Evolutionary conservation across 345 rosid species (phyloP).

Genomic region (Murraya koenigii): DNA sequence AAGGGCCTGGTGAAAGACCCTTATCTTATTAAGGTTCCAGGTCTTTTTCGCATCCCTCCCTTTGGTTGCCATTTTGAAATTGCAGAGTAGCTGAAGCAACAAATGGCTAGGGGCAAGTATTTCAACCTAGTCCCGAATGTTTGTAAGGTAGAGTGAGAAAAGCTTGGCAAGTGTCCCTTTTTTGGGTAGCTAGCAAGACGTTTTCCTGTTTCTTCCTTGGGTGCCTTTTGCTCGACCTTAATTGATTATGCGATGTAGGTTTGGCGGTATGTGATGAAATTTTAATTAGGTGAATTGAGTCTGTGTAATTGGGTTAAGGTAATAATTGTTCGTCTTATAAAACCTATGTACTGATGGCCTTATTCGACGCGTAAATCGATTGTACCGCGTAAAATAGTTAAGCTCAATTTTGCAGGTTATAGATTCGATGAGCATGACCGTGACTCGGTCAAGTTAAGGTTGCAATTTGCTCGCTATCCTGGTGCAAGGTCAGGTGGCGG

Average conservation of each 20-base stretch:
- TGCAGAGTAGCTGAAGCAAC: not conserved
- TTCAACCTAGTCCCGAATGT: not conserved
- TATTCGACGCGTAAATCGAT: conserved; percentile 25
- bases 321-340: conserved; percentile 19
- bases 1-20: conserved; percentile 8
- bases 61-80: not conserved
- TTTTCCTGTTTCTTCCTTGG: not conserved
- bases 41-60: not conserved
- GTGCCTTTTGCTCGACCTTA: not conserved
- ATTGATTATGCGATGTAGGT: conserved; percentile 3
- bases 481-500: conserved; percentile 77
- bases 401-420: conserved; percentile 76
- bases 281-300: conserved; percentile 15
- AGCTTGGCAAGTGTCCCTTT: conserved; percentile 11
- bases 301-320: conserved; percentile 14
- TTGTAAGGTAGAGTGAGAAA: not conserved
- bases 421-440: conserved; percentile 65
- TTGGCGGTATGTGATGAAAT: conserved; percentile 8
- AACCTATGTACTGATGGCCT: conserved; percentile 24
- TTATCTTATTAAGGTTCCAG: conserved; percentile 1
- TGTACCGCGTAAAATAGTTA: conserved; percentile 40
- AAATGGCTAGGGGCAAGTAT: not conserved
- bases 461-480: conserved; percentile 81
- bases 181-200: conserved; percentile 4
- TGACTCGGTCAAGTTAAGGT: conserved; percentile 54